Conservation (phyloP, 768 basidiomycete species). For the Dacryopinax primogenitus region DNA sequence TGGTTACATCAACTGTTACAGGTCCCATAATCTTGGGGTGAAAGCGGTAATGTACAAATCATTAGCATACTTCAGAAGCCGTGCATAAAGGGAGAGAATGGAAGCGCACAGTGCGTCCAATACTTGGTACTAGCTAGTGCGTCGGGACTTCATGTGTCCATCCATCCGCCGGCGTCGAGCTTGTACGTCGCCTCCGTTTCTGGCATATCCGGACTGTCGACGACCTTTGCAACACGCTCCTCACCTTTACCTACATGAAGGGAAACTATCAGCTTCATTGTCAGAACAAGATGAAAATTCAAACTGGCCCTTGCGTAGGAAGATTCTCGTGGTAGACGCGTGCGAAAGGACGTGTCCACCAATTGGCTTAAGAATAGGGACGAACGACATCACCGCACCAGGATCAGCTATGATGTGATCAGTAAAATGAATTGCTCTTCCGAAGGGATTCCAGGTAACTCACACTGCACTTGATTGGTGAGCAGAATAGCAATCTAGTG, state of each 20-base stretch:
- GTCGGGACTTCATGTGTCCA: slow-evolving; percentile 49
- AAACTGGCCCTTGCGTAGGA: slow-evolving; percentile 65
- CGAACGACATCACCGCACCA: slow-evolving; percentile 89
- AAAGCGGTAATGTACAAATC: too few relatives aligned
- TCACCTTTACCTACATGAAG: slow-evolving; percentile 57
- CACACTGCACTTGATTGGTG: slow-evolving; percentile 89
- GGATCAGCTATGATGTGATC: slow-evolving; percentile 55
- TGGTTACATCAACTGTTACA: too few relatives aligned
- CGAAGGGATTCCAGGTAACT: slow-evolving; percentile 17
- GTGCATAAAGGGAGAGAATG: too few relatives aligned
- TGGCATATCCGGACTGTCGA: slow-evolving; percentile 78
- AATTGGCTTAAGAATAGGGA: slow-evolving; percentile 76
- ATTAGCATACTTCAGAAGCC: too few relatives aligned
- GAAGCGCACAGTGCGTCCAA: too few relatives aligned
- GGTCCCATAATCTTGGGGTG: too few relatives aligned
- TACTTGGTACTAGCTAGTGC: too few relatives aligned
- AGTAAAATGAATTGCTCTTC: not conserved
- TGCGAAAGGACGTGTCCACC: slow-evolving; percentile 81
- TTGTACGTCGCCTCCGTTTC: slow-evolving; percentile 89
- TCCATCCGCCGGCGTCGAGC: slow-evolving; percentile 82
- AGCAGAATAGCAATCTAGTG: slow-evolving; percentile 67
- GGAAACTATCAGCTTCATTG: not conserved
- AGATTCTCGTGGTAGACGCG: slow-evolving; percentile 77
- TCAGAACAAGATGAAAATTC: not conserved
- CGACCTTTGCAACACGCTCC: slow-evolving; percentile 80